These are phyloP conservation scores for Fusarium euwallaceae DNA, from an alignment of 2,329 filamentous ascomycete species.

Conservation along the genomic window DNA sequence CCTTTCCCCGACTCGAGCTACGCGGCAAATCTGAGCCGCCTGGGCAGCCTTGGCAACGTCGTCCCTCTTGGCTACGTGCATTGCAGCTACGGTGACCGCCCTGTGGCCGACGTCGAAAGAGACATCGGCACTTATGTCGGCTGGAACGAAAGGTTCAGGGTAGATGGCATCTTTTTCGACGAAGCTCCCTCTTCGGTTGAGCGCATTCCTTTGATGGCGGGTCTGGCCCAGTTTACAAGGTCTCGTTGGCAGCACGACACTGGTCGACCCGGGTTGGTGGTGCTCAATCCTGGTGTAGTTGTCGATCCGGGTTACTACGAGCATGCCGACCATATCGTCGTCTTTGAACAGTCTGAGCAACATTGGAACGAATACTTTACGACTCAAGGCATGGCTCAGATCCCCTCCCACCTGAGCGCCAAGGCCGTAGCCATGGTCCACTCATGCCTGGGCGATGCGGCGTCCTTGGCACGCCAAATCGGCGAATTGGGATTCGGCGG, in stretches of 20 bases:
- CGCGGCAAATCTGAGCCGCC: constrained; percentile 8
- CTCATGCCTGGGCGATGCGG: constrained; percentile 16
- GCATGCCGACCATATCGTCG: constrained; percentile 23
- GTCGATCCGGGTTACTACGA: constrained; percentile 19
- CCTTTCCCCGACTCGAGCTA: constrained; percentile 28
- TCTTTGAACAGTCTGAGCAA: constrained; percentile 27
- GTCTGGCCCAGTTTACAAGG: constrained; percentile 23
- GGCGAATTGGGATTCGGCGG: constrained; percentile 19
- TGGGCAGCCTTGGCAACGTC: constrained; percentile 2
- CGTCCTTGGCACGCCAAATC: constrained; percentile 16
- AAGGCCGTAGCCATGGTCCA: constrained; percentile 33
- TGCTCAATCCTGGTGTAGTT: constrained; percentile 27
- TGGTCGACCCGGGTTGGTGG: constrained; percentile 7
- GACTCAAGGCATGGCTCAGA: neutral
- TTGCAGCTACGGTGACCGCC: constrained; percentile 30
- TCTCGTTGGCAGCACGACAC: constrained; percentile 15
- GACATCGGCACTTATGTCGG: constrained; percentile 26
- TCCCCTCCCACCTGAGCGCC: neutral
- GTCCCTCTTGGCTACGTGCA: constrained; percentile 34
- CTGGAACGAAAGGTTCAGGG: constrained; percentile 25
- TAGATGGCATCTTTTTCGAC: constrained; percentile 38
- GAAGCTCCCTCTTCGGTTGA: constrained; percentile 24
- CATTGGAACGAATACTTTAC: constrained; percentile 15
- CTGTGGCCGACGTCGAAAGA: neutral
- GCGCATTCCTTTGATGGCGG: neutral